Conservation (phyloP, 148 eudicot genomes). For the Chenopodium formosanum region DNA sequence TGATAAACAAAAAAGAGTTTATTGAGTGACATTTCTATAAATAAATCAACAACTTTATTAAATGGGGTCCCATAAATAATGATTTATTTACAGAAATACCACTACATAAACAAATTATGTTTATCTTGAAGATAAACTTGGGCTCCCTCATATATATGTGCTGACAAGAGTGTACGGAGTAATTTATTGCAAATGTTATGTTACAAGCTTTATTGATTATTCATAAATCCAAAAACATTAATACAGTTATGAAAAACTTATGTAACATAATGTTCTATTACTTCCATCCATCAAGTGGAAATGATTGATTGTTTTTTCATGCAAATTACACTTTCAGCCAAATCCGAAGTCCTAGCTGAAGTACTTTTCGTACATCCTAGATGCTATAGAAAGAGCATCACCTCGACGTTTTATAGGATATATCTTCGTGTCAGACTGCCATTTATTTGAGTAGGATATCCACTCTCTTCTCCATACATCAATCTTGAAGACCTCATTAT, state of each 20-base stretch:
- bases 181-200: background rate
- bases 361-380: slow-evolving; percentile 53
- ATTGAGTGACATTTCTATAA: too few species aligned
- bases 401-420: slow-evolving; percentile 75
- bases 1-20: too few species aligned
- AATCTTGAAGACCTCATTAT: slow-evolving; percentile 51
- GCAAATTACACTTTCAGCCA: background rate
- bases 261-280: background rate
- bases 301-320: background rate
- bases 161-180: too few species aligned
- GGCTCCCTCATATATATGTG: too few species aligned
- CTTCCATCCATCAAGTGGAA: background rate
- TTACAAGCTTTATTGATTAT: background rate
- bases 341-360: slow-evolving; percentile 26
- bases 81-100: too few species aligned
- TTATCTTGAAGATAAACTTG: too few species aligned
- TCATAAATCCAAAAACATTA: background rate
- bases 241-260: background rate
- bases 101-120: too few species aligned
- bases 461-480: slow-evolving; percentile 88
- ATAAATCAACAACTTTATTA: too few species aligned
- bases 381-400: slow-evolving; percentile 61
- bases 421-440: slow-evolving; percentile 64
- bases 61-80: too few species aligned
- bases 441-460: slow-evolving; percentile 76